These are phyloP conservation scores for Geotrichum europaeum DNA, from an alignment of 1,139 yeast genomes.

Conservation along the genomic window DNA sequence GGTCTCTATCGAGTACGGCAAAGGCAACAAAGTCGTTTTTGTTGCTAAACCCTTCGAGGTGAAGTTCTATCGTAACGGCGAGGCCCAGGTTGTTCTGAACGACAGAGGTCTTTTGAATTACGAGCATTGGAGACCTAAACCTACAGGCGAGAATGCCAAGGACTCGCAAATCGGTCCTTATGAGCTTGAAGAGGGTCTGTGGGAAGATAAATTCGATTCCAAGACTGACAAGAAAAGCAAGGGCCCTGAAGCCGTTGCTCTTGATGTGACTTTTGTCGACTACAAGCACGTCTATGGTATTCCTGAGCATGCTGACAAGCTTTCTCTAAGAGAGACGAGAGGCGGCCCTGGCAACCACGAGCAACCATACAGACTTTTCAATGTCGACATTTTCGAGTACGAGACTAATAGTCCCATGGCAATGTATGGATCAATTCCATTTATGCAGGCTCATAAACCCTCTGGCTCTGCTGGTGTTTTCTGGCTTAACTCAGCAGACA, in stretches of 20 bases:
- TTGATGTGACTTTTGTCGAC: conserved; percentile 64
- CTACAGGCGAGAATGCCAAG: conserved; percentile 21
- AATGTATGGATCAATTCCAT: conserved; percentile 93
- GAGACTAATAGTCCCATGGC: conserved; percentile 76
- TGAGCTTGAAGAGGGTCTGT: conserved; percentile 32
- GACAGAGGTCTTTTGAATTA: conserved; percentile 63
- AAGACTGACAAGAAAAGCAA: conserved; percentile 55
- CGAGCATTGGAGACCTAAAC: conserved; percentile 64
- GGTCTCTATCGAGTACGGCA: conserved; percentile 39
- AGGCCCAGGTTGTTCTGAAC: conserved; percentile 53
- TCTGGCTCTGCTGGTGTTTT: conserved; percentile 66
- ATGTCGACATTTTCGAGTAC: conserved; percentile 93
- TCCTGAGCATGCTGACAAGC: conserved; percentile 88
- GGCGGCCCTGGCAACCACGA: conserved; percentile 35
- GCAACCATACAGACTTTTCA: conserved; percentile 79
- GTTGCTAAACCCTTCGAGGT: conserved; percentile 49
- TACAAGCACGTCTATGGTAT: conserved; percentile 74
- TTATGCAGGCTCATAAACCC: conserved; percentile 63
- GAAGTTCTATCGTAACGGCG: conserved; percentile 42
- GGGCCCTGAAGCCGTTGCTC: conserved; percentile 87
- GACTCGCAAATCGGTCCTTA: conserved; percentile 20
- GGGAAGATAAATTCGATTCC: conserved; percentile 43
- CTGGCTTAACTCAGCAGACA: conserved; percentile 93
- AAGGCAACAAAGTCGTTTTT: conserved; percentile 39
- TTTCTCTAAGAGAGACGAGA: conserved; percentile 66